phyloP scores from a whole-genome alignment of 2,329 filamentous ascomycete species.

The Spiromastix sp. region DNA sequence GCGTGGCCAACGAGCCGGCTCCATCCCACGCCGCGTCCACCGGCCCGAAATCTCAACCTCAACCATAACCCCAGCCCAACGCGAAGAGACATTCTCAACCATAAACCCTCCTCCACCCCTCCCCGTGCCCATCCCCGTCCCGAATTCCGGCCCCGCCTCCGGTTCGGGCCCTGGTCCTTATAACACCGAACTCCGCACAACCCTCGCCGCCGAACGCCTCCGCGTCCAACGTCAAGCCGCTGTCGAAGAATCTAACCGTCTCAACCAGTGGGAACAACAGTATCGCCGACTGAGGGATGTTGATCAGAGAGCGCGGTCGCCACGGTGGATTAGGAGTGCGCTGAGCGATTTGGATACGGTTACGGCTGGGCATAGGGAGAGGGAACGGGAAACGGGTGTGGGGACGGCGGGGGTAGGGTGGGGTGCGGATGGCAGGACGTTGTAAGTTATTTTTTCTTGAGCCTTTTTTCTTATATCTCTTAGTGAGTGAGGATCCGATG shows the following conservation, averaged over 20 bases:
- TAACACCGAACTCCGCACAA: conserved; percentile 25
- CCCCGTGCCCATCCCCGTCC: too few species aligned
- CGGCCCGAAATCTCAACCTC: too few species aligned
- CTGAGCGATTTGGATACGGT: conserved; percentile 26
- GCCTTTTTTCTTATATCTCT: neutral
- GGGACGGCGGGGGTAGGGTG: conserved; percentile 39
- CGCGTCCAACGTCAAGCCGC: conserved; percentile 27
- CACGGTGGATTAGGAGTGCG: conserved; percentile 28
- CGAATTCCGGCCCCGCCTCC: too few species aligned
- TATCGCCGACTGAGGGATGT: conserved; percentile 24
- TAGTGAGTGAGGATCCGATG: neutral
- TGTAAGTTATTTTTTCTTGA: conserved; percentile 27
- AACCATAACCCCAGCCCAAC: too few species aligned
- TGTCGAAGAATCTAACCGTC: conserved; percentile 23
- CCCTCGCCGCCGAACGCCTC: conserved; percentile 29
- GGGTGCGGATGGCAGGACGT: conserved; percentile 34
- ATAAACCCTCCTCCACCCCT: too few species aligned
- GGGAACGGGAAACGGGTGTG: conserved; percentile 27
- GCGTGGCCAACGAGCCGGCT: neutral
- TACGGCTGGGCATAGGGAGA: conserved; percentile 18
- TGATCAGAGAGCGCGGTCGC: conserved; percentile 26
- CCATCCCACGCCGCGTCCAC: too few species aligned
- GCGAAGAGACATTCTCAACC: too few species aligned
- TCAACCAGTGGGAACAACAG: conserved; percentile 22
- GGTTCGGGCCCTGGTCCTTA: too few species aligned